Conservation (phyloP, 768 basidiomycete species). For the Fomitopsis serialis region DNA sequence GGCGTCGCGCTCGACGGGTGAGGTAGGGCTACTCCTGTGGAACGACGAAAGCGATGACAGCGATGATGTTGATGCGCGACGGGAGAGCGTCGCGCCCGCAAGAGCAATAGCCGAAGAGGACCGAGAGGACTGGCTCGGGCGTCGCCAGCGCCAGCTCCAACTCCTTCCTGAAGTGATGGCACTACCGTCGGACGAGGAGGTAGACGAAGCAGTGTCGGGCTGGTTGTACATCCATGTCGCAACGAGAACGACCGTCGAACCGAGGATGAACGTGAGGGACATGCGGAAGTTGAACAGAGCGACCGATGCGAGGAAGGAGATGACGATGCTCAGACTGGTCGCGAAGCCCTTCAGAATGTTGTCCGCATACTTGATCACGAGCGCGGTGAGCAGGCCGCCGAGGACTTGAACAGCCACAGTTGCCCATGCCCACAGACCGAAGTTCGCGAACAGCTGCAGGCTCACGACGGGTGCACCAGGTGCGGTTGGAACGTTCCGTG, state of each 20-base stretch:
- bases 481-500: slow-evolving; percentile 29
- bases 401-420: slow-evolving; percentile 85
- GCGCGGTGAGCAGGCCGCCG: slow-evolving; percentile 87
- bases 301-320: slow-evolving; percentile 91
- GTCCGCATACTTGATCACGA: slow-evolving; percentile 93
- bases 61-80: slow-evolving; percentile 24
- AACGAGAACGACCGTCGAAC: slow-evolving; percentile 75
- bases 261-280: slow-evolving; percentile 80
- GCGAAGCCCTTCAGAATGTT: slow-evolving; percentile 95
- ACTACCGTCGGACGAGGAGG: background rate
- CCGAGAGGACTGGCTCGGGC: slow-evolving; percentile 11
- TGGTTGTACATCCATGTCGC: slow-evolving; percentile 94
- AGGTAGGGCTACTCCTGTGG: slow-evolving; percentile 17
- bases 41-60: slow-evolving; percentile 19
- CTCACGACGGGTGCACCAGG: slow-evolving; percentile 28
- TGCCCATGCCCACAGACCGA: slow-evolving; percentile 88
- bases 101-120: slow-evolving; percentile 21
- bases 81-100: slow-evolving; percentile 18
- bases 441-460: slow-evolving; percentile 69
- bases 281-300: slow-evolving; percentile 87
- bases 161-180: background rate
- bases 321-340: slow-evolving; percentile 88
- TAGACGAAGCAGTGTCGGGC: slow-evolving; percentile 28
- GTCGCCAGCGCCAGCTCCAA: slow-evolving; percentile 21
- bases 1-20: slow-evolving; percentile 20